These are phyloP conservation scores for Tanacetum coccineum DNA, from an alignment of 129 eudicot genomes.

Conservation along the genomic window DNA sequence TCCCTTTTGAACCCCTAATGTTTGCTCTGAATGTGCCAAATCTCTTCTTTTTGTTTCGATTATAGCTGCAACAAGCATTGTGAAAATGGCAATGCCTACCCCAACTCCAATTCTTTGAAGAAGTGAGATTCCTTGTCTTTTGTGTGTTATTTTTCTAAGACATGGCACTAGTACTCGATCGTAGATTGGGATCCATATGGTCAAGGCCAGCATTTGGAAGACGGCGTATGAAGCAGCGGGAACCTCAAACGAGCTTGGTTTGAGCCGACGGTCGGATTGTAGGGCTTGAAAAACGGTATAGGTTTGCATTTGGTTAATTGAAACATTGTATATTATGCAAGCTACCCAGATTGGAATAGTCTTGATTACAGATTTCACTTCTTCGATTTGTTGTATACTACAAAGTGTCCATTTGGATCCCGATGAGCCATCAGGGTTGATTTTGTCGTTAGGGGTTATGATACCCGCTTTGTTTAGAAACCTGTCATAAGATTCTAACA, in stretches of 20 bases:
- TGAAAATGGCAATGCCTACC: slow-evolving; percentile 31
- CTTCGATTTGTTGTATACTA: slow-evolving; percentile 64
- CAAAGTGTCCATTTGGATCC: slow-evolving; percentile 58
- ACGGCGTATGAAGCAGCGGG: slow-evolving; percentile 64
- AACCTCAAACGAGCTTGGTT: slow-evolving; percentile 30
- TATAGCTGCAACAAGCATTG: slow-evolving; percentile 42
- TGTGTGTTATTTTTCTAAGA: slow-evolving; percentile 44
- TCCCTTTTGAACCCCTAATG: slow-evolving; percentile 35
- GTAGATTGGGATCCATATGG: slow-evolving; percentile 56
- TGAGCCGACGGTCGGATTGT: slow-evolving; percentile 49
- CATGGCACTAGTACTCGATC: slow-evolving; percentile 54
- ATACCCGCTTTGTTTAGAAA: slow-evolving; percentile 57
- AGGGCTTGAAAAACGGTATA: slow-evolving; percentile 57
- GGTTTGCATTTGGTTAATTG: slow-evolving; percentile 38
- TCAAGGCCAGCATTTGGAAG: slow-evolving; percentile 52
- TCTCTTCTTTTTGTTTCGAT: slow-evolving; percentile 44
- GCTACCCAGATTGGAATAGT: slow-evolving; percentile 59
- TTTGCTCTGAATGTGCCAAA: slow-evolving; percentile 38
- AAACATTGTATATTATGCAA: slow-evolving; percentile 40
- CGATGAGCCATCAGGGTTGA: slow-evolving; percentile 53
- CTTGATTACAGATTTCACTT: slow-evolving; percentile 56
- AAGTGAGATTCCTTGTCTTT: slow-evolving; percentile 54
- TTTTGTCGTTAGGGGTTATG: slow-evolving; percentile 39
- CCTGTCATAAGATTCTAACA: slow-evolving; percentile 20
- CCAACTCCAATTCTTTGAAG: slow-evolving; percentile 73